Evolutionary conservation across 2,329 filamentous ascomycete species (phyloP).

Genomic region (Botrytis aclada): DNA sequence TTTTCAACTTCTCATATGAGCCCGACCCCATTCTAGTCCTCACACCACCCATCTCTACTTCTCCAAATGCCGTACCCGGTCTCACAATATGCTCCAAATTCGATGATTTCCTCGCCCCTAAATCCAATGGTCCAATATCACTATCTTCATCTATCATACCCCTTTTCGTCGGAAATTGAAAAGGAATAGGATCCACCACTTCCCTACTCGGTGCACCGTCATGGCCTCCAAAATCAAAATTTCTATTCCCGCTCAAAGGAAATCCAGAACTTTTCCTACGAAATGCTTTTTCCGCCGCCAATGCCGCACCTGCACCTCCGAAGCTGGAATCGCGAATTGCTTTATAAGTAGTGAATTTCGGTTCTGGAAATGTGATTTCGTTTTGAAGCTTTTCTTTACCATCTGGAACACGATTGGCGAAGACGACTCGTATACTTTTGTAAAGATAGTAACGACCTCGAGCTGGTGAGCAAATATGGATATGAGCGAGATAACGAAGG

Average conservation of each 20-base stretch:
- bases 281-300: constrained; percentile 58
- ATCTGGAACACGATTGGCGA: constrained; percentile 93
- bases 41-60: constrained; percentile 21
- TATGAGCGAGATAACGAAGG: constrained; percentile 83
- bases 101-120: not conserved
- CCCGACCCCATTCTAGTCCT: constrained; percentile 37
- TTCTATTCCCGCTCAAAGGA: constrained; percentile 34
- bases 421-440: constrained; percentile 89
- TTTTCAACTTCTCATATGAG: constrained; percentile 66
- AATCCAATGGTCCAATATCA: not conserved
- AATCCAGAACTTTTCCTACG: constrained; percentile 56
- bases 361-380: constrained; percentile 85
- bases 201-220: constrained; percentile 29
- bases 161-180: constrained; percentile 40
- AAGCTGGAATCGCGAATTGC: constrained; percentile 37
- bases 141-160: not conserved
- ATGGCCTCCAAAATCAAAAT: constrained; percentile 35
- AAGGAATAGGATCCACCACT: constrained; percentile 49
- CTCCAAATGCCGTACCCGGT: not conserved
- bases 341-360: constrained; percentile 82
- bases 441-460: constrained; percentile 86
- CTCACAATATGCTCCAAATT: not conserved
- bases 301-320: constrained; percentile 45
- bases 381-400: constrained; percentile 90
- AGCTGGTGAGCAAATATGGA: constrained; percentile 87